A percentile compares a stretch with the other conserved stretches of the same genome.
phyloP scores from a whole-genome alignment of 192 early-diverging fungal species.

The Gryganskiella cystojenkinii region DNA sequence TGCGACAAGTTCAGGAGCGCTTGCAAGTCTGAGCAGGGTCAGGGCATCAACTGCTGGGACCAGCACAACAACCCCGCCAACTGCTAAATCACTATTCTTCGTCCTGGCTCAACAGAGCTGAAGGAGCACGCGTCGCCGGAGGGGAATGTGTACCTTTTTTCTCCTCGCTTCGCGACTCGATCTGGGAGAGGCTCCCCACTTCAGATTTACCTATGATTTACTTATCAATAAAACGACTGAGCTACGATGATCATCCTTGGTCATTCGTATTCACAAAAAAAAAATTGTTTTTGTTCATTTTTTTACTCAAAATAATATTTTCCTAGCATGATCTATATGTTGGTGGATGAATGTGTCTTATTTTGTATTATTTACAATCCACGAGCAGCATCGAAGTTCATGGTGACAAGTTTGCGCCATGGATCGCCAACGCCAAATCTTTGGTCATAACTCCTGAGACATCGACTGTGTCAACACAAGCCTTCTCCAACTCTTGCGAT shows the following conservation, averaged over 20 bases:
- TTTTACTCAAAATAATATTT: not conserved
- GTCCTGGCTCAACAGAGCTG: too few species aligned
- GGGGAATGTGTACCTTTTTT: too few species aligned
- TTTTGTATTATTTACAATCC: constrained; percentile 25
- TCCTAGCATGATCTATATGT: not conserved
- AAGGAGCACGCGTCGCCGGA: too few species aligned
- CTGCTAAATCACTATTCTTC: too few species aligned
- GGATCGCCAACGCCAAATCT: constrained; percentile 93
- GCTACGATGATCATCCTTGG: constrained; percentile 1
- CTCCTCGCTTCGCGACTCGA: too few species aligned
- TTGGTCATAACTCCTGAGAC: constrained; percentile 91
- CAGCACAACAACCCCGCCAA: too few species aligned
- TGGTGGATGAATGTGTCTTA: not conserved
- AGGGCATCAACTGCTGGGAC: too few species aligned
- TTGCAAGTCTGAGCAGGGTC: too few species aligned
- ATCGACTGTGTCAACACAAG: constrained; percentile 90
- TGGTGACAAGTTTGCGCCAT: constrained; percentile 80
- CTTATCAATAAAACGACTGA: too few species aligned
- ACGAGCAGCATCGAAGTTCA: constrained; percentile 48
- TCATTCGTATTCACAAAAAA: not conserved
- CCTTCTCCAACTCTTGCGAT: constrained; percentile 83
- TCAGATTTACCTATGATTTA: too few species aligned
- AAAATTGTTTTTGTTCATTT: not conserved
- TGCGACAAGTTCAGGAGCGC: too few species aligned
- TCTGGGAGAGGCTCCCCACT: too few species aligned